Base-by-base conservation (phyloP, 345 rosid species). In the Brassica juncea region DNA sequence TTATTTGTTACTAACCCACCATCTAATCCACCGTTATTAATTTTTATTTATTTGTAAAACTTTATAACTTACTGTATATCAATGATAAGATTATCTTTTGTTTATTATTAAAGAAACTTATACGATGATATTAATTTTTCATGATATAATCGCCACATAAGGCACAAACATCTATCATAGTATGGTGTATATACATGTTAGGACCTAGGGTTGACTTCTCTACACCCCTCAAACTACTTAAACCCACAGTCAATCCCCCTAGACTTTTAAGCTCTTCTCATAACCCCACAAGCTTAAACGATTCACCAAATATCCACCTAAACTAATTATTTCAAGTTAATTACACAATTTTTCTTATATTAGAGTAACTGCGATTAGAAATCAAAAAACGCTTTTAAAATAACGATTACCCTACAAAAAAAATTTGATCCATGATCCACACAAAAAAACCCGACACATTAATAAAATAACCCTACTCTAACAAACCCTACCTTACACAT, bases 81-180 rank as follows among this genome's bases (percentile, higher is more conserved):
- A 23, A 23, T 23, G 25, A 23, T 23, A 23, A 23, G 25, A 23
- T 23, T 23, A 23, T 23, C 25, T 23, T 31, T 31, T 31, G 34
- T 31, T 31, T 31, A 31, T 31, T 31, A 31, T 31, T 31, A 31
- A 31, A 3, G 34, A 31, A 31, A 5, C 5, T 23, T 23, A 23
- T 23, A 23, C 4, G 5, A 31, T 31, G 34, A 31, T 31, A 31
- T 31, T 31, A 3, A 31, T 31, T 31, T 31, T 31, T 31, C 34
- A 31, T 31, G 34, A 31, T 31, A 67, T 78, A 86, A 82, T 88
- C 90, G 52, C 89, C 89, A 80, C 94, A 94, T 27, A 84, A 23
- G 25, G 85, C 98, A 62, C 94, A 92, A 63, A 82, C 86, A 73
- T 94, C 97, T 61, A 94, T 90, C 55, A 88, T 81, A 9, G 92